These are phyloP conservation scores for Baudoinia panamericana DNA, from an alignment of 495 filamentous ascomycete genomes.

Conservation along the genomic window DNA sequence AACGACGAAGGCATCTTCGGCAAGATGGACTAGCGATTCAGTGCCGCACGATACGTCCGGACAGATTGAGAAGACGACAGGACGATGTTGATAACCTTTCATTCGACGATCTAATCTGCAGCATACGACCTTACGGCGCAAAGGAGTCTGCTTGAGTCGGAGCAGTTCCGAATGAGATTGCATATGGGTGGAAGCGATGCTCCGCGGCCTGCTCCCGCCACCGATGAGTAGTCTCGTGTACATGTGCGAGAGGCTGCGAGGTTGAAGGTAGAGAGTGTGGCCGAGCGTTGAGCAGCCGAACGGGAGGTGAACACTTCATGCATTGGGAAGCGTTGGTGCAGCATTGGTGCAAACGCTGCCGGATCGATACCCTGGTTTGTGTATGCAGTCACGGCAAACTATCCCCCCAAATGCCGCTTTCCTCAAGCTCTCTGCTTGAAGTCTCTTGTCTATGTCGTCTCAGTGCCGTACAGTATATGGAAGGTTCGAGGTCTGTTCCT, in stretches of 20 bases:
- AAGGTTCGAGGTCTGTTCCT: too few relatives aligned
- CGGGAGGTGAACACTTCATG: too few relatives aligned
- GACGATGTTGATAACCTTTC: neutral
- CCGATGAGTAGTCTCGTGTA: slow-evolving; percentile 9
- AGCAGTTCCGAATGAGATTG: neutral
- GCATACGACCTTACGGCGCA: neutral
- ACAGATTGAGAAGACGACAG: neutral
- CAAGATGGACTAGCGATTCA: slow-evolving; percentile 53
- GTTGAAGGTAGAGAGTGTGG: slow-evolving; percentile 11
- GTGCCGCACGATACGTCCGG: too few relatives aligned
- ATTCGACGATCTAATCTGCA: neutral
- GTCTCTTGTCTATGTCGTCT: too few relatives aligned
- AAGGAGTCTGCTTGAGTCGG: neutral
- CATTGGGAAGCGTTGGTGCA: too few relatives aligned
- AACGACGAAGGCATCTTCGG: slow-evolving; percentile 95
- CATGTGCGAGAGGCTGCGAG: slow-evolving; percentile 4
- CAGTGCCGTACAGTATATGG: too few relatives aligned
- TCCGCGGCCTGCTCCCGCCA: slow-evolving; percentile 1
- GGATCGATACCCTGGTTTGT: too few relatives aligned
- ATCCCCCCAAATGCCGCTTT: too few relatives aligned
- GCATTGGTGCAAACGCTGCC: too few relatives aligned
- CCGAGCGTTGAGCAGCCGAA: slow-evolving; percentile 9
- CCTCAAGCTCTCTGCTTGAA: too few relatives aligned
- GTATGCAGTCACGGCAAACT: too few relatives aligned
- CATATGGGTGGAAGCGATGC: neutral